Percentiles rank a stretch among this genome's conserved stretches.
Evolutionary conservation across 202 grass and related monocot genomes (phyloP).

Genomic region (Hordeum pubiflorum): DNA sequence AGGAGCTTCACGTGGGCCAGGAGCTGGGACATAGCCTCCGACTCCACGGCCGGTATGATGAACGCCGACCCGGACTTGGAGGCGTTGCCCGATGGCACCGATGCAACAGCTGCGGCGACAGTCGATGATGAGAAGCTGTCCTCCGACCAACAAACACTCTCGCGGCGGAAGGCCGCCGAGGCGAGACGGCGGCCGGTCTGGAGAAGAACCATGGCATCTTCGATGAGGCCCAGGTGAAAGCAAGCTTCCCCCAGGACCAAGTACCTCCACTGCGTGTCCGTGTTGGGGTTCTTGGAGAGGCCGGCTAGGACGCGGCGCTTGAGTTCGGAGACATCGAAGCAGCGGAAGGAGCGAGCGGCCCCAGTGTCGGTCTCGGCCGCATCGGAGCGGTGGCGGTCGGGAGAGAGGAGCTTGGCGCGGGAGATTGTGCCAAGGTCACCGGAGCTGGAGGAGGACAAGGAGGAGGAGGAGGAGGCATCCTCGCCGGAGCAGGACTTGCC

Average conservation of each 20-base stretch:
- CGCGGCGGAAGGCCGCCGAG: slow-evolving; percentile 75
- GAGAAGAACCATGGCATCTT: slow-evolving; percentile 85
- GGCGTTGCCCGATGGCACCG: background rate
- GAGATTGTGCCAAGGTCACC: slow-evolving; percentile 52
- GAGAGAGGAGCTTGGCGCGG: slow-evolving; percentile 72
- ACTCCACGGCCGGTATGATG: slow-evolving; percentile 41
- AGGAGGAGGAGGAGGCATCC: slow-evolving; percentile 33
- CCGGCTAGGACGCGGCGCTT: slow-evolving; percentile 76
- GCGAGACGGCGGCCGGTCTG: slow-evolving; percentile 82
- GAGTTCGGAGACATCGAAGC: slow-evolving; percentile 82
- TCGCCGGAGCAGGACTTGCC: slow-evolving; percentile 41
- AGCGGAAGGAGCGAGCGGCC: slow-evolving; percentile 46
- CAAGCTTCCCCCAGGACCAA: slow-evolving; percentile 79
- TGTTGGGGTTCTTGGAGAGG: slow-evolving; percentile 61
- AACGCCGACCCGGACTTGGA: slow-evolving; percentile 30
- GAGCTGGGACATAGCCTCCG: slow-evolving; percentile 66
- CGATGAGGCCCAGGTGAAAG: slow-evolving; percentile 83
- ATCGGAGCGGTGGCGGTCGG: slow-evolving; percentile 62
- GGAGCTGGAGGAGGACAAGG: slow-evolving; percentile 40
- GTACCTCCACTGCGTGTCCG: slow-evolving; percentile 88
- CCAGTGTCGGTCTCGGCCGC: slow-evolving; percentile 22
- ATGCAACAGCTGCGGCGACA: background rate
- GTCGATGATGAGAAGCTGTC: slow-evolving; percentile 71
- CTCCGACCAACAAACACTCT: slow-evolving; percentile 80
- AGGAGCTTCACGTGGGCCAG: slow-evolving; percentile 84